Conservation (phyloP, 2,329 filamentous ascomycete genomes). For the Fonsecaea monophora region DNA sequence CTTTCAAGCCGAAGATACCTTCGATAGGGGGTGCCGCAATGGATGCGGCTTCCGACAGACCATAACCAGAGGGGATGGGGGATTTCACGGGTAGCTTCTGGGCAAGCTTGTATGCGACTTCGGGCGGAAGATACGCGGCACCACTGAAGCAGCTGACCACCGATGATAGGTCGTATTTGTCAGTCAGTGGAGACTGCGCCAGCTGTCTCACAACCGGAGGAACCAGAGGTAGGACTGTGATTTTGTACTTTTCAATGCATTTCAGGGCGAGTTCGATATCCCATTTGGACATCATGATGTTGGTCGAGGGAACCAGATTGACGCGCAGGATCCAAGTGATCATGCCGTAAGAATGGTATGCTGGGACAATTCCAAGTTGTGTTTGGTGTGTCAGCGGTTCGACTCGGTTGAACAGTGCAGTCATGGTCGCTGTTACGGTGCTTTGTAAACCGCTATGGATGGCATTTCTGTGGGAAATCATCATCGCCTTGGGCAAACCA, state of each 20-base stretch:
- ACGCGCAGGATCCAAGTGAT: conserved; percentile 2
- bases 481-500: conserved; percentile 3
- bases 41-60: background rate
- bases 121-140: background rate
- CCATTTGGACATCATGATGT: conserved; percentile 1
- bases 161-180: conserved; percentile 1
- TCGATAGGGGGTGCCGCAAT: background rate
- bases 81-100: background rate
- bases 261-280: background rate
- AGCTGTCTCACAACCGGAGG: conserved; percentile 3
- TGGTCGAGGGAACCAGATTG: background rate
- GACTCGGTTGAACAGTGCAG: background rate
- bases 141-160: background rate
- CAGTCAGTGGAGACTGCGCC: background rate
- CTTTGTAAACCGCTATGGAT: background rate
- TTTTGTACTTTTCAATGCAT: conserved; percentile 1
- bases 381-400: conserved; percentile 3
- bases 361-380: background rate
- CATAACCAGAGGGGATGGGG: background rate
- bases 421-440: background rate
- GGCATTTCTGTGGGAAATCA: conserved; percentile 1
- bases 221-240: background rate
- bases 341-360: conserved; percentile 6
- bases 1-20: background rate
- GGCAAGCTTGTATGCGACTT: background rate